Conservation (phyloP, 1,284 basidiomycete species). For the Apiotrichum montevideense region DNA sequence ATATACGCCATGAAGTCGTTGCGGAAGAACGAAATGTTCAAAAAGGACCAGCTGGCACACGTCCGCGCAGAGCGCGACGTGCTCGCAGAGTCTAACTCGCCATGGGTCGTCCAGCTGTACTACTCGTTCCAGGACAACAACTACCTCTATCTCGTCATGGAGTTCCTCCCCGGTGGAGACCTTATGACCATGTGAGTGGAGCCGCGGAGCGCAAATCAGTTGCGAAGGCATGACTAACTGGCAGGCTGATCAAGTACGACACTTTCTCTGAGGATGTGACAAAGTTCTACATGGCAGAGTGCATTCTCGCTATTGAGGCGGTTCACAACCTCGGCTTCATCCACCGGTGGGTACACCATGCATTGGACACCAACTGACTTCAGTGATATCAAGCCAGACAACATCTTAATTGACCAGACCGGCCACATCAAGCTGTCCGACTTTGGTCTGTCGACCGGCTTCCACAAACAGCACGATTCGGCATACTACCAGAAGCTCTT, state of each 20-base stretch:
- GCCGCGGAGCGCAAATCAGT: no score
- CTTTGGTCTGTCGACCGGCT: constrained; percentile 89
- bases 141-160: constrained; percentile 98
- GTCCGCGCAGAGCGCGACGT: constrained; percentile 98
- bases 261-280: constrained; percentile 98
- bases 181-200: constrained; percentile 63
- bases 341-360: constrained; percentile 72
- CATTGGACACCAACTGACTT: neutral
- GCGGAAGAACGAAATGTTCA: constrained; percentile 98
- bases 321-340: constrained; percentile 99
- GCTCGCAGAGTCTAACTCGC: constrained; percentile 92
- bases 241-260: constrained; percentile 99
- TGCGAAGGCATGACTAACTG: constrained; percentile 25
- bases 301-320: constrained; percentile 93
- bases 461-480: constrained; percentile 90
- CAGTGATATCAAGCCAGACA: constrained; percentile 95
- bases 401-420: constrained; percentile 90
- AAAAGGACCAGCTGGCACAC: constrained; percentile 95
- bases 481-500: constrained; percentile 91
- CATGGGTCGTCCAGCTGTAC: constrained; percentile 97
- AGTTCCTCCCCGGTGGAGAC: constrained; percentile 95
- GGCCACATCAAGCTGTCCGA: constrained; percentile 95
- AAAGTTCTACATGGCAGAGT: constrained; percentile 98
- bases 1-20: constrained; percentile 99
- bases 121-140: constrained; percentile 97